phyloP scores from a whole-genome alignment of 257 asterid genomes.

The Solanum sparsipilum region DNA sequence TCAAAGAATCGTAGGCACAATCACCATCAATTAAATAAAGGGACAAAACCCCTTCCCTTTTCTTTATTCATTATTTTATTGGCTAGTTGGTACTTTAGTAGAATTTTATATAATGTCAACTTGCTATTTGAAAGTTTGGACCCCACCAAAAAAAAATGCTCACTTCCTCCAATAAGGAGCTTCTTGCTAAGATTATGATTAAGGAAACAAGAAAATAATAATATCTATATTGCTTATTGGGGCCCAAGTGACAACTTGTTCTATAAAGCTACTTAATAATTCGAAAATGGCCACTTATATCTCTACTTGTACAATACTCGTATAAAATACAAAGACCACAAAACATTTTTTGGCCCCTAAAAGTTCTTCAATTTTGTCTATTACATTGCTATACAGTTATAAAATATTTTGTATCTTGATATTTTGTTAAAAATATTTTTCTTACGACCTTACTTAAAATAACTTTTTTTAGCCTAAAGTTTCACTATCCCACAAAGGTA shows the following conservation, averaged over 20 bases:
- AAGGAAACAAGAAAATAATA: not conserved
- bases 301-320: not conserved
- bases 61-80: not conserved
- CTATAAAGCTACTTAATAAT: not conserved
- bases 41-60: not conserved
- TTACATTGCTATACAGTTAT: not conserved
- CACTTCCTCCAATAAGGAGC: constrained; percentile 5
- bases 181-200: not conserved
- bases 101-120: constrained; percentile 7
- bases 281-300: not conserved
- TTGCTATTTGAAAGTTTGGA: constrained; percentile 4
- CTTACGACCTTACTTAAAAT: too few species aligned
- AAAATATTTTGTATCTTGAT: too few species aligned
- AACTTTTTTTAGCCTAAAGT: too few species aligned
- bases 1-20: constrained; percentile 10
- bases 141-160: constrained; percentile 8
- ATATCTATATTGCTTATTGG: not conserved
- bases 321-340: not conserved
- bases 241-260: not conserved
- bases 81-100: not conserved
- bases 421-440: too few species aligned
- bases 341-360: not conserved
- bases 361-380: too few species aligned
- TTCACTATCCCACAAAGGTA: too few species aligned
- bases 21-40: not conserved